These are phyloP conservation scores for Podospora pseudopauciseta DNA, from an alignment of 495 filamentous ascomycete genomes.

Conservation along the genomic window DNA sequence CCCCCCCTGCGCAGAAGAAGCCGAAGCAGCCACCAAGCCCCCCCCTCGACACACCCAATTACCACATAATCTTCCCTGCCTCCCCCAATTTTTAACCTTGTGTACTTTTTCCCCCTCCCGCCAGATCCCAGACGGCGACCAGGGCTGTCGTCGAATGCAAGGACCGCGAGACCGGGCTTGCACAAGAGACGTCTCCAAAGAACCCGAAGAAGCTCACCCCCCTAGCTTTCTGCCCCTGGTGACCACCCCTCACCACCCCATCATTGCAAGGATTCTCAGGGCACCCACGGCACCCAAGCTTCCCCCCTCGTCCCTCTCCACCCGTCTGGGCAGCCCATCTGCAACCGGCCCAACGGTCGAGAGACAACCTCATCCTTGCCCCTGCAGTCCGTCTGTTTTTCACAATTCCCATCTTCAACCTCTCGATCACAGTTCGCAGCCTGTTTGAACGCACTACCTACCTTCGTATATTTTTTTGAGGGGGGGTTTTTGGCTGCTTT, in stretches of 20 bases:
- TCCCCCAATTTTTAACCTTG: conserved; percentile 26
- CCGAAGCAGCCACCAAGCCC: conserved; percentile 32
- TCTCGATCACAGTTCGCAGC: background rate
- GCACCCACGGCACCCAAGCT: background rate
- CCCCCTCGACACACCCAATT: conserved; percentile 17
- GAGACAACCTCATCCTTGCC: conserved; percentile 24
- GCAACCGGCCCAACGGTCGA: conserved; percentile 26
- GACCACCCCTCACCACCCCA: conserved; percentile 8
- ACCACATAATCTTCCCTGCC: conserved; percentile 27
- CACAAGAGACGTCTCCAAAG: conserved; percentile 16
- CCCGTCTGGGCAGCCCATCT: conserved; percentile 9
- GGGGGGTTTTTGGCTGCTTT: too few species aligned
- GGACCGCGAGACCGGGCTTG: conserved; percentile 26
- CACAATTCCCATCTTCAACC: background rate
- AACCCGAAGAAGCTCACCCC: conserved; percentile 15
- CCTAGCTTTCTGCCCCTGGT: conserved; percentile 9
- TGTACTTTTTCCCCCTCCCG: conserved; percentile 27
- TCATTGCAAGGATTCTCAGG: conserved; percentile 20
- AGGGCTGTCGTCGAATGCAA: conserved; percentile 23
- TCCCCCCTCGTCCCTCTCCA: conserved; percentile 2
- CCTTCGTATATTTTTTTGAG: too few species aligned
- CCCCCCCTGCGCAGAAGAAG: conserved; percentile 16
- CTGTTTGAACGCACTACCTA: too few species aligned
- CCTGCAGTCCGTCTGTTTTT: background rate
- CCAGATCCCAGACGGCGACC: conserved; percentile 27